Conservation (phyloP, 1,284 basidiomycete genomes). For the Cutaneotrichosporon cyanovorans region DNA sequence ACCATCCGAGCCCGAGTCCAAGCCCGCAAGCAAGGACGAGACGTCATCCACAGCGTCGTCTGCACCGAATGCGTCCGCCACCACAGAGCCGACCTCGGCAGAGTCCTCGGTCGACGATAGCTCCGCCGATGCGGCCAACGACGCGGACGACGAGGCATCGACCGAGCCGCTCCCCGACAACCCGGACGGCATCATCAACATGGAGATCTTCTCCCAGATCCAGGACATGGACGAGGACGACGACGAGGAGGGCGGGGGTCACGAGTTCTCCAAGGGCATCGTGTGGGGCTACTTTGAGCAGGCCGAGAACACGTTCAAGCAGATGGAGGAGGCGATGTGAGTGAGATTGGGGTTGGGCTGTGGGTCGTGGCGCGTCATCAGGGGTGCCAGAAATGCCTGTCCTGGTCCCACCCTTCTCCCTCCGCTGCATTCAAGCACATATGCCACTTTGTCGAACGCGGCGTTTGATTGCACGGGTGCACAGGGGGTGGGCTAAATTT, state of each 20-base stretch:
- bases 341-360: conserved; percentile 36
- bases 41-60: no score
- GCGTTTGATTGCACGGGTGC: no score
- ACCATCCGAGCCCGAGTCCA: no score
- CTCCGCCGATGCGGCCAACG: neutral
- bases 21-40: no score
- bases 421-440: no score
- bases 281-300: conserved; percentile 73
- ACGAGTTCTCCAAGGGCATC: conserved; percentile 71
- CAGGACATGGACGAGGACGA: conserved; percentile 74
- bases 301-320: conserved; percentile 62
- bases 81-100: no score
- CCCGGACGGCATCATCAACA: conserved; percentile 54
- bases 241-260: conserved; percentile 53
- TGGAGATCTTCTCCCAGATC: conserved; percentile 73
- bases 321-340: conserved; percentile 73
- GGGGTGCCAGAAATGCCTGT: neutral
- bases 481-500: no score
- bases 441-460: no score
- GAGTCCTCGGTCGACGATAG: neutral
- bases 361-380: neutral
- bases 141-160: neutral
- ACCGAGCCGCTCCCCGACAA: conserved; percentile 16
- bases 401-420: no score
- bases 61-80: no score